Percentiles rank a stretch among this genome's conserved stretches.
phyloP scores from a whole-genome alignment of 2,329 filamentous ascomycete species.

The Emmonsia crescens region DNA sequence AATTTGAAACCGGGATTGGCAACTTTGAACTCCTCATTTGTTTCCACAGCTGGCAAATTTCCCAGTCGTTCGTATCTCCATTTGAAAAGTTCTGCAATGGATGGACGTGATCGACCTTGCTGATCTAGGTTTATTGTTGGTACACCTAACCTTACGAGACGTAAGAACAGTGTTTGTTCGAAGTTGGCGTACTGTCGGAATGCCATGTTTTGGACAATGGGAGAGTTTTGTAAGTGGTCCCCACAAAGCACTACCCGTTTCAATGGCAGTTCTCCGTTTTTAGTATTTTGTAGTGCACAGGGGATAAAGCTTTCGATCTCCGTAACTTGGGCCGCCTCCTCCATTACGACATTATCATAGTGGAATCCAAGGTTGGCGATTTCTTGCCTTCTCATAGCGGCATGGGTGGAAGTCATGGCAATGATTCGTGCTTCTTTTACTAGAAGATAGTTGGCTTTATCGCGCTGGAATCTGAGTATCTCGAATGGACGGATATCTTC shows the following conservation, averaged over 20 bases:
- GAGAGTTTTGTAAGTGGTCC: conserved; percentile 94
- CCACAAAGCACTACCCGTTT: conserved; percentile 87
- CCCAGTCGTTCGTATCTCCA: conserved; percentile 81
- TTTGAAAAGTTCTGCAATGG: conserved; percentile 78
- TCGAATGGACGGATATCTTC: conserved; percentile 93
- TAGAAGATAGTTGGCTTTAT: conserved; percentile 92
- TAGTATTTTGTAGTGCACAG: conserved; percentile 75
- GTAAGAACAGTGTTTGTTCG: conserved; percentile 88
- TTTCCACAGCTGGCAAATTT: conserved; percentile 65
- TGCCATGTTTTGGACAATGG: conserved; percentile 85
- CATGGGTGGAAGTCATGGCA: conserved; percentile 97
- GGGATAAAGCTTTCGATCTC: conserved; percentile 97
- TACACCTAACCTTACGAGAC: conserved; percentile 83
- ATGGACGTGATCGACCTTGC: conserved; percentile 80
- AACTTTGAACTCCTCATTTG: conserved; percentile 56
- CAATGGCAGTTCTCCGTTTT: conserved; percentile 60
- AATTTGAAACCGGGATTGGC: conserved; percentile 89
- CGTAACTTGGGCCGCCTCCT: conserved; percentile 95
- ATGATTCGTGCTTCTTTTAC: conserved; percentile 94
- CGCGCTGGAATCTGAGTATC: conserved; percentile 73
- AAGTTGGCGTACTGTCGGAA: conserved; percentile 93
- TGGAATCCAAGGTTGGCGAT: conserved; percentile 88
- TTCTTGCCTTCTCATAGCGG: conserved; percentile 83
- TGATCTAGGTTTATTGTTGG: conserved; percentile 82
- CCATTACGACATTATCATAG: conserved; percentile 97